phyloP scores from a whole-genome alignment of 176 grass and related monocot species.

The Aegilops umbellulata region DNA sequence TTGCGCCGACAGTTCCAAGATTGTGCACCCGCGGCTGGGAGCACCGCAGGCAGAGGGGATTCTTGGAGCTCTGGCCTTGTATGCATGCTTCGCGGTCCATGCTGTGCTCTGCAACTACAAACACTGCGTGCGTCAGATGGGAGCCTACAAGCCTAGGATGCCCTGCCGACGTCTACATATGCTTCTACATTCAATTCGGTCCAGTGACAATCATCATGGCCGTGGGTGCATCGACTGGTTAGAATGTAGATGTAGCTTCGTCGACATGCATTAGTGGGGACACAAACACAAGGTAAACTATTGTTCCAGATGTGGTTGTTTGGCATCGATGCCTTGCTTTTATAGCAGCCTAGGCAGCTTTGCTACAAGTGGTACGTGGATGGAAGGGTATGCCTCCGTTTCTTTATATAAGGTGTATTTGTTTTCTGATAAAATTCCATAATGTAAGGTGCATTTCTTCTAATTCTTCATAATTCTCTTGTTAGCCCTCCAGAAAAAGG shows the following conservation, averaged over 20 bases:
- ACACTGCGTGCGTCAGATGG: background rate
- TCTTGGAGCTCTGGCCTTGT: background rate
- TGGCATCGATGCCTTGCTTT: conserved; percentile 1
- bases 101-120: background rate
- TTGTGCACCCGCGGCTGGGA: too few species aligned
- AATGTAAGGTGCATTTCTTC: too few species aligned
- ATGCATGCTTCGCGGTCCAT: background rate
- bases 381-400: too few species aligned
- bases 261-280: conserved; percentile 20
- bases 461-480: too few species aligned
- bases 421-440: too few species aligned
- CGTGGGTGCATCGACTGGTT: background rate
- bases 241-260: background rate
- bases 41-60: background rate
- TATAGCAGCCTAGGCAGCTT: background rate
- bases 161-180: background rate
- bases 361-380: background rate
- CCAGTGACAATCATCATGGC: background rate
- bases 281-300: background rate
- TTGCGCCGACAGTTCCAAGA: conserved; percentile 1
- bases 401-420: too few species aligned
- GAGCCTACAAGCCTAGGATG: background rate
- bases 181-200: background rate
- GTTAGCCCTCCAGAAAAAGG: too few species aligned
- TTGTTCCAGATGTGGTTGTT: background rate